Evolutionary conservation across 495 filamentous ascomycete species (phyloP).

Genomic region (Xylaria curta): DNA sequence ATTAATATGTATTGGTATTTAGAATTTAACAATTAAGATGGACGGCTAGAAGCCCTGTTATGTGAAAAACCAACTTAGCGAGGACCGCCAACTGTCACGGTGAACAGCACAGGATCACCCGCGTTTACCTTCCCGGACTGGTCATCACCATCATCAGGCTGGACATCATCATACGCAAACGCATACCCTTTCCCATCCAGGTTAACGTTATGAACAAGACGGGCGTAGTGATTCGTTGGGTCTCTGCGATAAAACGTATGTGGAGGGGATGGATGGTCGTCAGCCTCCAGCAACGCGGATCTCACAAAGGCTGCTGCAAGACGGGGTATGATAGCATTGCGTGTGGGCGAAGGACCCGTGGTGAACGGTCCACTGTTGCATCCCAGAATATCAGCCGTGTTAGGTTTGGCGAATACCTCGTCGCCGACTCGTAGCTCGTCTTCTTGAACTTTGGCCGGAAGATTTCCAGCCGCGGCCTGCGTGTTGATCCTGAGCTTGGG

Average conservation of each 20-base stretch:
- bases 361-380: slow-evolving; percentile 76
- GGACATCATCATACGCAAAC: slow-evolving; percentile 83
- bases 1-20: slow-evolving; percentile 5
- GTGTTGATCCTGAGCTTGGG: slow-evolving; percentile 47
- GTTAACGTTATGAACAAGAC: slow-evolving; percentile 70
- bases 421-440: slow-evolving; percentile 46
- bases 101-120: slow-evolving; percentile 63
- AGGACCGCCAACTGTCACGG: slow-evolving; percentile 70
- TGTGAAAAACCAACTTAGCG: background rate
- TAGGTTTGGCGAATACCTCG: slow-evolving; percentile 63
- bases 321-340: slow-evolving; percentile 67
- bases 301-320: slow-evolving; percentile 75
- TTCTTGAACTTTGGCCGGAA: slow-evolving; percentile 33
- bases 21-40: background rate
- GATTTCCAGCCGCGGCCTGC: slow-evolving; percentile 44
- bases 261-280: slow-evolving; percentile 58
- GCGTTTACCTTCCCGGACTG: slow-evolving; percentile 72
- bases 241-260: slow-evolving; percentile 61
- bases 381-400: slow-evolving; percentile 70
- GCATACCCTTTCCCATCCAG: slow-evolving; percentile 74
- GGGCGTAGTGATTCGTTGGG: slow-evolving; percentile 74
- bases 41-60: background rate
- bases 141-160: slow-evolving; percentile 63
- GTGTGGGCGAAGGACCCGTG: slow-evolving; percentile 56
- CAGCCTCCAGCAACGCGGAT: slow-evolving; percentile 59